Base-by-base conservation (phyloP, 2,329 filamentous ascomycete genomes). In the Pseudomassariella vexata region DNA sequence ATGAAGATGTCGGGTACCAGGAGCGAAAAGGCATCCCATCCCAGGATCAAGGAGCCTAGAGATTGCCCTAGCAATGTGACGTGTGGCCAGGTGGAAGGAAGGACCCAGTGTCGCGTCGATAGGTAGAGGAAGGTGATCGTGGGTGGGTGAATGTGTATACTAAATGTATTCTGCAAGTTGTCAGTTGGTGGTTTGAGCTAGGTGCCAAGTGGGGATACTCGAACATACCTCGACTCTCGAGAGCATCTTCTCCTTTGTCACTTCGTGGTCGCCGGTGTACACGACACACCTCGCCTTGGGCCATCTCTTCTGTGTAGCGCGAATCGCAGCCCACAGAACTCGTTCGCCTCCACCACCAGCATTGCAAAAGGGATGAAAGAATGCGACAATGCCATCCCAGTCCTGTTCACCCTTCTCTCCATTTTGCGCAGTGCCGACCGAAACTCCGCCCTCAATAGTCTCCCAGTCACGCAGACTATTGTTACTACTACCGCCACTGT, bases 291-390 rank as follows among this genome's bases (percentile, higher is more conserved):
- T 83, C 24, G 88, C 87, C 38, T 82, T 82, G 3, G 90, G 92
- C 79, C 86, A 95, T 44, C 82, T 76, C 48, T 80, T 75, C 61
- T 96, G 92, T 3, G 87, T 95, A 24, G 90, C 87, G 38, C 86
- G 78, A 39, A 98, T 85, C 9, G 92, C 92, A 35, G 89, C 90
- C 87, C 94, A 98, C 17, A 98, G 76, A 25, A 98, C 92, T 56
- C 92, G 74, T 62, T 98, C 92, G 41, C 92, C 92, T 39, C 92
- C 92, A 18, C 92, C 92, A 34, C 92, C 92, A 30, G 92, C 92
- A 65, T 98, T 96, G 61, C 92, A 96, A 58, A 95, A 98, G 2
- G 92, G 92, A 58, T 98, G 92, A 55, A 98, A 95, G 70, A 98
- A 96, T 28, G 87, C 92, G 41, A 96, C 77, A 32, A 95, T 79